Percentiles rank a stretch among this genome's conserved stretches.
Evolutionary conservation across 202 grass and related monocot genomes (phyloP).

Genomic region (Setaria viridis): DNA sequence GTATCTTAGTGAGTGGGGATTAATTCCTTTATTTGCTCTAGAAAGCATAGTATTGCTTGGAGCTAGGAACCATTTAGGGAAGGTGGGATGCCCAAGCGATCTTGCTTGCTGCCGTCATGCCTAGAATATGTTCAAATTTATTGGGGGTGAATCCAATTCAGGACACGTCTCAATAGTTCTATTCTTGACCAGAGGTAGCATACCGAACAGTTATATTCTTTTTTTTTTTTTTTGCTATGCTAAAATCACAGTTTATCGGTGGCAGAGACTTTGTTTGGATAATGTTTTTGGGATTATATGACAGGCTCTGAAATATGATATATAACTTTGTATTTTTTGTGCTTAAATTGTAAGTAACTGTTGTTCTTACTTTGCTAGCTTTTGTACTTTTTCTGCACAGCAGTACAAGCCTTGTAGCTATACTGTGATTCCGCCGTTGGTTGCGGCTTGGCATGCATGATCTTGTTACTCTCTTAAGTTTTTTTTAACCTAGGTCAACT

Average conservation of each 20-base stretch:
- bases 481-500: background rate
- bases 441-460: background rate
- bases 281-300: background rate
- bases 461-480: background rate
- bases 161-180: background rate
- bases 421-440: background rate
- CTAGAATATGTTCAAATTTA: conserved; percentile 37
- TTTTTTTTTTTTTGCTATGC: conserved; percentile 29
- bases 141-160: conserved; percentile 24
- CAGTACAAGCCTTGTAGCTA: background rate
- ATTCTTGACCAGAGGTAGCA: conserved; percentile 15
- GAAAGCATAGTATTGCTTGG: conserved; percentile 25
- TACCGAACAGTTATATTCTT: background rate
- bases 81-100: conserved; percentile 27
- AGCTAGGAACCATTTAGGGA: conserved; percentile 43
- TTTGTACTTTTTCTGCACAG: background rate
- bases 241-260: background rate
- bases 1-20: conserved; percentile 41
- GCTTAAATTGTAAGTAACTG: background rate
- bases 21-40: conserved; percentile 21
- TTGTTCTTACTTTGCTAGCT: background rate
- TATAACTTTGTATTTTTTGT: background rate
- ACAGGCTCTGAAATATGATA: background rate
- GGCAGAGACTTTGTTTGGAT: background rate
- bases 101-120: conserved; percentile 41